Evolutionary conservation across 495 filamentous ascomycete species (phyloP).

Genomic region (Aspergillus nanangensis): DNA sequence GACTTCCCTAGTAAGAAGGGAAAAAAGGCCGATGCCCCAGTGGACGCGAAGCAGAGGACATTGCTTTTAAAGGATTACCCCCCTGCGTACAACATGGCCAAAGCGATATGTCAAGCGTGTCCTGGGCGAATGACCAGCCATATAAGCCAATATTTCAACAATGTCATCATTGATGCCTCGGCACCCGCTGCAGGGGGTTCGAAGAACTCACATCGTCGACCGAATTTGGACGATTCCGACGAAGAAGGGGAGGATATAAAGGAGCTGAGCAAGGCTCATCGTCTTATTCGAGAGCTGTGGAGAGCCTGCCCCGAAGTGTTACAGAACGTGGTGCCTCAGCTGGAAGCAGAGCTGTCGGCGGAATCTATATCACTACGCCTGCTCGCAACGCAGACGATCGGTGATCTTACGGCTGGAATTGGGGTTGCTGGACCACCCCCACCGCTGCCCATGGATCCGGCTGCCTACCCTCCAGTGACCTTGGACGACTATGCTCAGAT

Average conservation of each 20-base stretch:
- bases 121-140: slow-evolving; percentile 91
- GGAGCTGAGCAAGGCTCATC: slow-evolving; percentile 85
- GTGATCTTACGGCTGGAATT: slow-evolving; percentile 88
- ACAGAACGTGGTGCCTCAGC: slow-evolving; percentile 87
- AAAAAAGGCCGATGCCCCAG: slow-evolving; percentile 54
- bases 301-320: slow-evolving; percentile 83
- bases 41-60: slow-evolving; percentile 72
- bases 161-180: slow-evolving; percentile 87
- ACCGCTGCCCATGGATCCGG: slow-evolving; percentile 66
- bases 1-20: slow-evolving; percentile 43
- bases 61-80: slow-evolving; percentile 80
- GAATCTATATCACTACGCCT: slow-evolving; percentile 83
- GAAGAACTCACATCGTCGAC: slow-evolving; percentile 44
- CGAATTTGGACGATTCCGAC: slow-evolving; percentile 63
- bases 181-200: slow-evolving; percentile 35
- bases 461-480: slow-evolving; percentile 71
- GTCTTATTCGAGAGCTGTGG: slow-evolving; percentile 88
- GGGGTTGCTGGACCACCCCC: slow-evolving; percentile 83
- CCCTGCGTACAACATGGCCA: slow-evolving; percentile 92
- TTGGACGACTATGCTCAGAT: slow-evolving; percentile 53
- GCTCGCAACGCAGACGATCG: slow-evolving; percentile 87
- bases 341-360: slow-evolving; percentile 87
- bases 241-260: slow-evolving; percentile 83
- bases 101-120: slow-evolving; percentile 84
- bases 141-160: slow-evolving; percentile 94